These are phyloP conservation scores for Venturia carpophila DNA, from an alignment of 2,329 filamentous ascomycete species.

Conservation along the genomic window DNA sequence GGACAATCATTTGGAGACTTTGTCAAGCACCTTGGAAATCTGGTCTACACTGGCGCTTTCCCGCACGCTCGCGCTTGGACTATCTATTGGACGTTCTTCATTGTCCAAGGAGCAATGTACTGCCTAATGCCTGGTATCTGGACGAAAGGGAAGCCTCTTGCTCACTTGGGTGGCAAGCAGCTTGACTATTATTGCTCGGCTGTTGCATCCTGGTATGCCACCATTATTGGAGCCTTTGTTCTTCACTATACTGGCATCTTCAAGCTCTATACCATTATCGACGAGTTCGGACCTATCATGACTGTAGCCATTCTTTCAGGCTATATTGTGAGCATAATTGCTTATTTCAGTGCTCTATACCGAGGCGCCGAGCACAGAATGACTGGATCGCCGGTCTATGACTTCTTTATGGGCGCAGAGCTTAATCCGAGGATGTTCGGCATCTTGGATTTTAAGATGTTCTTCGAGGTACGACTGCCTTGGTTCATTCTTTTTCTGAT, in stretches of 20 bases:
- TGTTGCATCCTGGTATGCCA: slow-evolving; percentile 79
- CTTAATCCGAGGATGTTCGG: slow-evolving; percentile 80
- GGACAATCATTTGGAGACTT: slow-evolving; percentile 67
- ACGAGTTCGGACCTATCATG: slow-evolving; percentile 90
- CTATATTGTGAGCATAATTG: slow-evolving; percentile 71
- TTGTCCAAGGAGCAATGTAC: slow-evolving; percentile 78
- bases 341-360: slow-evolving; percentile 75
- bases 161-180: slow-evolving; percentile 74
- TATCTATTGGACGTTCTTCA: slow-evolving; percentile 91
- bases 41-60: slow-evolving; percentile 78
- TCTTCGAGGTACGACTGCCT: slow-evolving; percentile 84
- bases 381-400: slow-evolving; percentile 73
- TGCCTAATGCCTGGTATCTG: slow-evolving; percentile 79
- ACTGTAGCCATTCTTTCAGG: slow-evolving; percentile 89
- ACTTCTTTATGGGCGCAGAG: slow-evolving; percentile 88
- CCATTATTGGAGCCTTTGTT: slow-evolving; percentile 59
- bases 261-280: slow-evolving; percentile 82
- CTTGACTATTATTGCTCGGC: slow-evolving; percentile 92
- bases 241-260: slow-evolving; percentile 81
- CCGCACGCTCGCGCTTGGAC: slow-evolving; percentile 75
- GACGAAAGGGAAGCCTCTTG: slow-evolving; percentile 79
- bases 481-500: slow-evolving; percentile 86
- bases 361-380: slow-evolving; percentile 85
- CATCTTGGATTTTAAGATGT: slow-evolving; percentile 88
- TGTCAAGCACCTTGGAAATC: slow-evolving; percentile 56